These are phyloP conservation scores for Rubus idaeus DNA, from an alignment of 306 rosid species.

Conservation along the genomic window DNA sequence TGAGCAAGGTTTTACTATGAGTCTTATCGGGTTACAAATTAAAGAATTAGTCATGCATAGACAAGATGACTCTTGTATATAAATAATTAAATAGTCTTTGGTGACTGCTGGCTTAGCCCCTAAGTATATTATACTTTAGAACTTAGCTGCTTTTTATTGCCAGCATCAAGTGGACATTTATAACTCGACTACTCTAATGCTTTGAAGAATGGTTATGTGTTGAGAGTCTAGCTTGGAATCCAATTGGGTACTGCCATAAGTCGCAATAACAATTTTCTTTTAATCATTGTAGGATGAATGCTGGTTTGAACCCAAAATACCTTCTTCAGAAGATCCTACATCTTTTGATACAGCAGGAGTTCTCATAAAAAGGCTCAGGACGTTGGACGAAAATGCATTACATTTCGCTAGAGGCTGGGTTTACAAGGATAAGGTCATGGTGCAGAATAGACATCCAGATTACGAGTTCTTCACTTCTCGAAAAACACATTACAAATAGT, in stretches of 20 bases:
- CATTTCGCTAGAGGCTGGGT: conserved; percentile 22
- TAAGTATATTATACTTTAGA: background rate
- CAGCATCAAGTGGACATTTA: background rate
- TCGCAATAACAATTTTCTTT: background rate
- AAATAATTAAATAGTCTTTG: background rate
- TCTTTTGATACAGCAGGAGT: conserved; percentile 13
- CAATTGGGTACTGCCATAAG: background rate
- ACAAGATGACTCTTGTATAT: background rate
- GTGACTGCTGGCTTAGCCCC: background rate
- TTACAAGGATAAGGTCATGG: conserved; percentile 18
- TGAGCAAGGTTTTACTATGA: background rate
- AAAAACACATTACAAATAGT: conserved; percentile 9
- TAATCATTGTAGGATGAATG: conserved; percentile 18
- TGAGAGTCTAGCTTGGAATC: background rate
- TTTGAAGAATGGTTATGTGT: conserved; percentile 1
- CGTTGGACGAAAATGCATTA: conserved; percentile 18
- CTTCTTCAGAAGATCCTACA: conserved; percentile 17
- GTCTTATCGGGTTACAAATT: background rate
- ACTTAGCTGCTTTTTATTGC: background rate
- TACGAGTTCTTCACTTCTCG: conserved; percentile 29
- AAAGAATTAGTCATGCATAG: background rate
- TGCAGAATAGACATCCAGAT: conserved; percentile 26
- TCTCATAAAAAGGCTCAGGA: conserved; percentile 21
- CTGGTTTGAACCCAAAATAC: conserved; percentile 27
- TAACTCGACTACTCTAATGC: background rate